Evolutionary conservation across 257 asterid species (phyloP).

Genomic region (Perilla frutescens): DNA sequence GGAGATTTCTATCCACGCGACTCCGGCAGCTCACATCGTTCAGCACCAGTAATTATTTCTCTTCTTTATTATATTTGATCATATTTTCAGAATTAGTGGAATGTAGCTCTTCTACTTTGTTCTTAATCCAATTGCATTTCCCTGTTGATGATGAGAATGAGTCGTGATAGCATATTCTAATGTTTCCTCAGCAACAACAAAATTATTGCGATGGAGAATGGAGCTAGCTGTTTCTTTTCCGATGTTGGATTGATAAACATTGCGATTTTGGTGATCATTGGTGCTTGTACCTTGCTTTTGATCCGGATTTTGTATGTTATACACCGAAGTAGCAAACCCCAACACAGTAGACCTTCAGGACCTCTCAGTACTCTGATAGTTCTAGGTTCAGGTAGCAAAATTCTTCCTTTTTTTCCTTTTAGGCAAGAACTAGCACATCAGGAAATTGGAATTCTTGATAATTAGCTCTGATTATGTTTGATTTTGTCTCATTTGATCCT

Average conservation of each 20-base stretch:
- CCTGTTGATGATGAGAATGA: background rate
- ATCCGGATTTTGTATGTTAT: constrained; percentile 59
- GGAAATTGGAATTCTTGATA: background rate
- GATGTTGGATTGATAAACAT: constrained; percentile 32
- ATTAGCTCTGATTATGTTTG: constrained; percentile 6
- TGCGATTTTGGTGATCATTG: constrained; percentile 41
- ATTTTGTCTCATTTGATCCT: constrained; percentile 12
- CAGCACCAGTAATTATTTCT: background rate
- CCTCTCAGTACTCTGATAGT: constrained; percentile 66
- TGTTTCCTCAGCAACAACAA: background rate
- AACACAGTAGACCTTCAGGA: constrained; percentile 38
- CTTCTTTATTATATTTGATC: background rate
- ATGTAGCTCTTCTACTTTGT: background rate
- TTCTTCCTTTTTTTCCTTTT: background rate
- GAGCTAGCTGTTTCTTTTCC: constrained; percentile 29
- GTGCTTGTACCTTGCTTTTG: constrained; percentile 45
- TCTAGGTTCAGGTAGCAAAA: constrained; percentile 78
- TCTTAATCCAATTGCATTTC: background rate
- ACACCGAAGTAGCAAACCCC: constrained; percentile 48
- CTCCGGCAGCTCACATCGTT: background rate
- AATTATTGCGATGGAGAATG: constrained; percentile 38
- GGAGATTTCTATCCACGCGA: background rate
- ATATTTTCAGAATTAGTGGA: background rate
- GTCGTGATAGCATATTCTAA: background rate
- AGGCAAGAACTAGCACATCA: background rate